Evolutionary conservation across 345 rosid genomes (phyloP), one percentile per base, ranked within the genome.

Genomic region (Ailanthus altissimus): DNA sequence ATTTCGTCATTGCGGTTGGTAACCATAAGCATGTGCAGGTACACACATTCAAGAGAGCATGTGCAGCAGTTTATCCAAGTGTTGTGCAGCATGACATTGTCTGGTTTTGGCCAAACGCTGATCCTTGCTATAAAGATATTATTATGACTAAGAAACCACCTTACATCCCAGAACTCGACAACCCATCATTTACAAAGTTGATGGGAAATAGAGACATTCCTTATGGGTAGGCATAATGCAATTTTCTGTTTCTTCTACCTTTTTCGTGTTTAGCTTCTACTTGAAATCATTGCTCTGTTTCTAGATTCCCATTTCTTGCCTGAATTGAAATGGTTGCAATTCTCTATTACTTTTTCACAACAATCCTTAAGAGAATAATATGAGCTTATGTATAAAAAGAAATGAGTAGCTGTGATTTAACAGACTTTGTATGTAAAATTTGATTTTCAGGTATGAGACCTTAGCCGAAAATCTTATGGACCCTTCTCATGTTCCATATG

Each of bases 31-130:
- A n/a, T n/a, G n/a, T 79, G 72, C 84, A 94, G 98, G 91, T 94
- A 0, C 86, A 88, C 57, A 84, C 97, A 67, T 92, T 81, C 77
- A 89, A 90, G 86, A 83, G 87, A 87, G 94, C 98, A 36, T 90
- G 97, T 76, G 97, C 77, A 46, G 86, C 88, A 46, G 94, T 76
- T 72, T 94, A 94, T 79, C 97, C 97, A 25, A 91, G 86, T 75
- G 74, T 81, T 1, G 88, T 91, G 67, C 94, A 92, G 61, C 91
- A 91, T 76, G 97, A 87, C 60, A 89, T 94, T 28, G 81, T 94
- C 65, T 94, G 97, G 98, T 88, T 94, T 86, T 94, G 98, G 97
- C 98, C 97, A 13, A 91, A 88, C 70, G 64, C 81, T 70, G 97
- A 94, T 86, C 92, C 97, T 63, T 83, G 79, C 58, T 90, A 79